Conservation (phyloP, 1,284 basidiomycete genomes). For the Cerioporus squamosus region DNA sequence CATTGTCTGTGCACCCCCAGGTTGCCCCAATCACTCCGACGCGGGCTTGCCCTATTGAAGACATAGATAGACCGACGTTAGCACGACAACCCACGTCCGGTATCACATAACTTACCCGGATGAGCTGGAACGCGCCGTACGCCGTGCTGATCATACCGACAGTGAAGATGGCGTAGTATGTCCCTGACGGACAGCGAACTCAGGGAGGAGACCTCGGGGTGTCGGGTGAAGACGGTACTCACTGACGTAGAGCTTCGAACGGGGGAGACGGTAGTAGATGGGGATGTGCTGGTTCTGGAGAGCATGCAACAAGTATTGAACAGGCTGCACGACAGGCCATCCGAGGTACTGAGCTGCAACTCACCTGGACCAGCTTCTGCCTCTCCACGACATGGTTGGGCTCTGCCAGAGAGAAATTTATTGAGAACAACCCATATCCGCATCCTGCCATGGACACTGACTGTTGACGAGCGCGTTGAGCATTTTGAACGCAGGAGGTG, state of each 20-base stretch:
- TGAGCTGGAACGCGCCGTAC: slow-evolving; percentile 53
- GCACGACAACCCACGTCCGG: no score
- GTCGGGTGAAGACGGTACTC: slow-evolving; percentile 15
- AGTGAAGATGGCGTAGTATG: slow-evolving; percentile 56
- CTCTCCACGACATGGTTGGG: slow-evolving; percentile 66
- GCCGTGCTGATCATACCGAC: slow-evolving; percentile 56
- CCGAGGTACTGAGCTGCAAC: slow-evolving; percentile 1
- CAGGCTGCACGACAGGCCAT: not conserved
- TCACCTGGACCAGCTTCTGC: slow-evolving; percentile 72
- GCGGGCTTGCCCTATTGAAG: slow-evolving; percentile 33
- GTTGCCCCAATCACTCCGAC: slow-evolving; percentile 24
- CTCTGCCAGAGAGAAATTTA: slow-evolving; percentile 42
- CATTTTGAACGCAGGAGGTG: slow-evolving; percentile 41
- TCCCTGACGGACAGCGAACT: slow-evolving; percentile 41
- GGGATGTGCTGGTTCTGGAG: slow-evolving; percentile 43
- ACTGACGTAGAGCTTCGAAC: slow-evolving; percentile 54
- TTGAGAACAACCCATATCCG: not conserved
- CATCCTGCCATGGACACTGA: slow-evolving; percentile 24
- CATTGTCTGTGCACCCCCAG: slow-evolving; percentile 17
- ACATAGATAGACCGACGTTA: not conserved
- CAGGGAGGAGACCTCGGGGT: not conserved
- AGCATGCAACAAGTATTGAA: not conserved
- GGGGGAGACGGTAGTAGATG: slow-evolving; percentile 50
- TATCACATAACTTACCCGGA: slow-evolving; percentile 49
- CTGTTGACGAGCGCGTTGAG: slow-evolving; percentile 60